Base-by-base conservation (phyloP, 768 basidiomycete species). In the Trametes cingulata region DNA sequence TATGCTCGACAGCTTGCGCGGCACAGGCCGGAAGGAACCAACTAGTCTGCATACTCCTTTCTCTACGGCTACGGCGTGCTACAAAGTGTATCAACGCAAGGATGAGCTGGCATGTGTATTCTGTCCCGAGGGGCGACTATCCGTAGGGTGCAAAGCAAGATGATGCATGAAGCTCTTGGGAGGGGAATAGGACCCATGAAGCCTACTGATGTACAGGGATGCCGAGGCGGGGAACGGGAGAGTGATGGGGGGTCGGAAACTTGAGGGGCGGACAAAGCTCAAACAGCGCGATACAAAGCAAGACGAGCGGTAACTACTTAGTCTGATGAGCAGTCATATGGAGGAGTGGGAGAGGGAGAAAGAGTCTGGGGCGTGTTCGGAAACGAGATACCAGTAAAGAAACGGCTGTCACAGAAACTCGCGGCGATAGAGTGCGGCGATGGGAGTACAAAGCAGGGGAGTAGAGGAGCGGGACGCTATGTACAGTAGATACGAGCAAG, bases 401-500 rank as follows among this genome's bases (percentile, higher is more conserved):
- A 33, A 33, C 29, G 19, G 3, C 33, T 15, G 13, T 5, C 33
- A 29, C 7, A 39, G 24, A 20, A 17, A 22, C 17, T 20, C 2
- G 20, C 15, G 49, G 35, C n/a, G 22, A 37, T 17, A 33, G 6
- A 33, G 29, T 33, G 10, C 29, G 29, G 2, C 13, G 20, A n/a
- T n/a, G 3, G 8, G 17, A 20, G 10, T 10, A 24, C 9, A 27
- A 35, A 2, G n/a, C 9, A 5, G 13, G 17, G 13, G 53, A 45
- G 13, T 10, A 46, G 33, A 15, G n/a, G 36, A 3, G 22, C 13
- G 13, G 22, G 35, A 10, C 22, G 39, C 29, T 49, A 42, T 57
- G 56, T 22, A 57, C 56, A 33, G n/a, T 17, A 45, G 22, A 45
- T 37, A 43, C 35, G 57, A 46, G 41, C 50, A 52, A 46, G 42